These are phyloP conservation scores for Vigna reflexopilosa DNA, from an alignment of 306 rosid species.

Conservation along the genomic window DNA sequence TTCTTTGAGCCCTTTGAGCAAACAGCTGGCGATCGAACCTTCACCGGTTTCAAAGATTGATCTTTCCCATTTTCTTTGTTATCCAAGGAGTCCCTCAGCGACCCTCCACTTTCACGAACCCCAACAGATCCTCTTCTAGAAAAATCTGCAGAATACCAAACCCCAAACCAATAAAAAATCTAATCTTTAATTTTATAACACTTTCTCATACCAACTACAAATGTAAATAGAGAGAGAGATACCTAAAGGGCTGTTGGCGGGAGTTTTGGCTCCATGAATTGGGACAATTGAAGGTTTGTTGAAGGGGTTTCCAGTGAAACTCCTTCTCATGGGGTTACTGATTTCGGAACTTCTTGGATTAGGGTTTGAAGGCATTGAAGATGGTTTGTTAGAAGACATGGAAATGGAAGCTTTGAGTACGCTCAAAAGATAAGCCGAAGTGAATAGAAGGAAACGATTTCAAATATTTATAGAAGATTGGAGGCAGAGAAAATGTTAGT, in stretches of 20 bases:
- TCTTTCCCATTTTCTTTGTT: slow-evolving; percentile 86
- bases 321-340: slow-evolving; percentile 62
- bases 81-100: slow-evolving; percentile 46
- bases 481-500: slow-evolving; percentile 1
- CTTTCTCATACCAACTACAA: slow-evolving; percentile 41
- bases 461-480: slow-evolving; percentile 35
- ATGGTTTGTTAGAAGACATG: slow-evolving; percentile 60
- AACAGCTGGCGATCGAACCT: slow-evolving; percentile 67
- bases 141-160: slow-evolving; percentile 53
- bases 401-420: slow-evolving; percentile 43
- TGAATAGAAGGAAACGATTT: slow-evolving; percentile 3
- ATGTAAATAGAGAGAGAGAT: neutral
- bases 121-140: slow-evolving; percentile 55
- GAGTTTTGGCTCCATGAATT: slow-evolving; percentile 65
- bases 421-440: neutral
- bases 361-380: slow-evolving; percentile 53
- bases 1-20: slow-evolving; percentile 62
- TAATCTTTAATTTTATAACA: neutral
- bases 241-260: slow-evolving; percentile 50
- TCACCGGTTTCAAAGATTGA: slow-evolving; percentile 49
- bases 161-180: neutral
- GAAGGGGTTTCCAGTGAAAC: slow-evolving; percentile 80
- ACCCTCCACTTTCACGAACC: slow-evolving; percentile 48
- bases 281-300: slow-evolving; percentile 61
- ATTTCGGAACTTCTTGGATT: slow-evolving; percentile 71